These are phyloP conservation scores for Pichia sp. DNA, from an alignment of 1,139 yeast species.

Conservation along the genomic window DNA sequence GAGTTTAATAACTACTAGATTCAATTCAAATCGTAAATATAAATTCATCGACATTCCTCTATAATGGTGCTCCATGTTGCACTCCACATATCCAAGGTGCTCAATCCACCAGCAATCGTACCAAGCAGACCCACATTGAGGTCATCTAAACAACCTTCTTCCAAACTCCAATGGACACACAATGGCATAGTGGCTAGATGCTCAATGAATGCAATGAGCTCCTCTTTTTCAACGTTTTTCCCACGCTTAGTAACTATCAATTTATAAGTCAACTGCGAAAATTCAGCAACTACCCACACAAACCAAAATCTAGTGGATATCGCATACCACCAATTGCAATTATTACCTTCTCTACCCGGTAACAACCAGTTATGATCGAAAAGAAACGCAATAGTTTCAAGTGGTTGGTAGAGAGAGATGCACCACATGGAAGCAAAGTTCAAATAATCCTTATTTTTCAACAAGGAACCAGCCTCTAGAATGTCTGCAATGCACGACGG, in stretches of 20 bases:
- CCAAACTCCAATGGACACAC: slow-evolving; percentile 55
- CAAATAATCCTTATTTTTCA: slow-evolving; percentile 24
- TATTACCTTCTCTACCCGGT: slow-evolving; percentile 34
- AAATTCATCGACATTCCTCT: slow-evolving; percentile 6
- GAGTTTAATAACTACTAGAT: background rate
- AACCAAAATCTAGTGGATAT: slow-evolving; percentile 60
- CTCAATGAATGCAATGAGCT: slow-evolving; percentile 21
- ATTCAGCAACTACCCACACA: slow-evolving; percentile 44
- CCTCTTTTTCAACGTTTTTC: slow-evolving; percentile 9
- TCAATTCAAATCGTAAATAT: background rate
- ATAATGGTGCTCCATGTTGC: slow-evolving; percentile 17
- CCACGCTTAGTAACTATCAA: background rate
- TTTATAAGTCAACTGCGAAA: slow-evolving; percentile 21
- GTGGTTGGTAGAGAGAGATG: slow-evolving; percentile 38
- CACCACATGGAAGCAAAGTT: slow-evolving; percentile 28
- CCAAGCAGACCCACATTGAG: slow-evolving; percentile 33
- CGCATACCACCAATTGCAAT: slow-evolving; percentile 26
- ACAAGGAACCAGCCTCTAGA: slow-evolving; percentile 33
- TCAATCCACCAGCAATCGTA: slow-evolving; percentile 28
- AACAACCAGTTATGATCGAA: slow-evolving; percentile 54
- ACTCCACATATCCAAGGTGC: slow-evolving; percentile 25
- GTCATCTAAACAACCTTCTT: slow-evolving; percentile 46
- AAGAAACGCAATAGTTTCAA: slow-evolving; percentile 57
- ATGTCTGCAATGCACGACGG: slow-evolving; percentile 43
- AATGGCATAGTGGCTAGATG: slow-evolving; percentile 47